These are phyloP conservation scores for Penicillium pulvis DNA, from an alignment of 495 filamentous ascomycete genomes.

Conservation along the genomic window DNA sequence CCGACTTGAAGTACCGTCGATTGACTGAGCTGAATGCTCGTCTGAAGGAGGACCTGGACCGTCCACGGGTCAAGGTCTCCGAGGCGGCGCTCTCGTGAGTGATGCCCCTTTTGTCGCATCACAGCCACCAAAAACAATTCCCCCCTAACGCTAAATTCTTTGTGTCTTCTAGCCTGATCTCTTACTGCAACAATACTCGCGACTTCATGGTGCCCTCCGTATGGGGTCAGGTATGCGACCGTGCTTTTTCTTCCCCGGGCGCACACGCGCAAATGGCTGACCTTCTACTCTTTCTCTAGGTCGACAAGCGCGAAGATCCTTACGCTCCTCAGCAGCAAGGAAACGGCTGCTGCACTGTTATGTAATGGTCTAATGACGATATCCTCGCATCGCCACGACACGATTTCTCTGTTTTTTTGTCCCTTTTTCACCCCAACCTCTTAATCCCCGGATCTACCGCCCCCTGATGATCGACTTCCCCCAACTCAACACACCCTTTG, in stretches of 20 bases:
- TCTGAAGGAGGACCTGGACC: slow-evolving; percentile 90
- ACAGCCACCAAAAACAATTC: neutral
- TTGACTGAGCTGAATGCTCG: slow-evolving; percentile 95
- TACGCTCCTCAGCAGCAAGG: slow-evolving; percentile 90
- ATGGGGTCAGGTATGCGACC: slow-evolving; percentile 80
- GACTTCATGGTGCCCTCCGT: slow-evolving; percentile 98
- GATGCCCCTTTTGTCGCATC: slow-evolving; percentile 8
- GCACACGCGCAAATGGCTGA: slow-evolving; percentile 19
- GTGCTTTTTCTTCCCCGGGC: slow-evolving; percentile 3
- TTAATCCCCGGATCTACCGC: slow-evolving; percentile 5
- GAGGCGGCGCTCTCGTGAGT: slow-evolving; percentile 90
- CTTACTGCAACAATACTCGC: slow-evolving; percentile 92
- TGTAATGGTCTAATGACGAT: slow-evolving; percentile 62
- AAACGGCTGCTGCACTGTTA: slow-evolving; percentile 84
- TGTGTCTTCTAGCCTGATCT: slow-evolving; percentile 71
- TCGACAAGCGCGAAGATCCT: slow-evolving; percentile 90
- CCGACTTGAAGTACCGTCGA: slow-evolving; percentile 93
- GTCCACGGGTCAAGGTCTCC: slow-evolving; percentile 92
- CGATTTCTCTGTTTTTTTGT: slow-evolving; percentile 19
- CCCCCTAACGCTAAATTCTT: slow-evolving; percentile 14
- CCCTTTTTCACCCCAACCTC: slow-evolving; percentile 2
- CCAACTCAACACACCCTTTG: slow-evolving; percentile 10
- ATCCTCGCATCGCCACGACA: slow-evolving; percentile 39
- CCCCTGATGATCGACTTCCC: slow-evolving; percentile 5
- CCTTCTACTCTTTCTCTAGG: slow-evolving; percentile 42